These are phyloP conservation scores for Fusarium pilosicola DNA, from an alignment of 2,329 filamentous ascomycete genomes.

Conservation along the genomic window DNA sequence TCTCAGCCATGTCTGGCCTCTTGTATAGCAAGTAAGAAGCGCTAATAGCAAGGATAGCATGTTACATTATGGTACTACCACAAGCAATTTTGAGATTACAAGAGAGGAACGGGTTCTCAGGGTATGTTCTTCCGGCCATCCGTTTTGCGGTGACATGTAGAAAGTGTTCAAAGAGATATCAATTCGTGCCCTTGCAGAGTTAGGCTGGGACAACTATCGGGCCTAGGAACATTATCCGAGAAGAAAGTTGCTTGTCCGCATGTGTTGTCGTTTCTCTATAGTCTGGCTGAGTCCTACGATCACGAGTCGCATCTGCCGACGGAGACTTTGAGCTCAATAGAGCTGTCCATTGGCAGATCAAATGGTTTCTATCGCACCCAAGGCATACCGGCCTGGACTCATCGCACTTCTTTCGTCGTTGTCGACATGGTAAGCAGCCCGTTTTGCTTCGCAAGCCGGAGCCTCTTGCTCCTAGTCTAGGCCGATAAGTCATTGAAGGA, in stretches of 20 bases:
- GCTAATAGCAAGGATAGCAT: neutral
- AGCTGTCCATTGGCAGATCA: neutral
- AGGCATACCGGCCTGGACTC: neutral
- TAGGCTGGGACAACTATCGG: neutral
- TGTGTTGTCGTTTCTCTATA: neutral
- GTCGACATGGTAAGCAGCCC: neutral
- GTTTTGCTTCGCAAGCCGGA: neutral
- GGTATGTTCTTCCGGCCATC: neutral
- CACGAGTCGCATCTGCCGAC: neutral
- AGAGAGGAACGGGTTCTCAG: neutral
- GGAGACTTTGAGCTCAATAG: neutral
- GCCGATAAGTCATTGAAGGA: neutral
- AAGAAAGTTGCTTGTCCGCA: neutral
- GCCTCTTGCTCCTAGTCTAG: neutral
- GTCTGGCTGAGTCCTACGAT: neutral
- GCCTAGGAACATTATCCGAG: neutral
- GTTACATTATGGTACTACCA: neutral
- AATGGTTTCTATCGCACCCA: neutral
- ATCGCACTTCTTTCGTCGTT: neutral
- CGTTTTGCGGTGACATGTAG: neutral
- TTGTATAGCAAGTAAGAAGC: neutral
- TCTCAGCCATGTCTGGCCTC: neutral
- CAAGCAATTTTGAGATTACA: neutral
- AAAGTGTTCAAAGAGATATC: neutral
- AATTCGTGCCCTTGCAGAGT: neutral